Evolutionary conservation across 495 filamentous ascomycete species (phyloP).

Genomic region (Penicillium mononematosum): DNA sequence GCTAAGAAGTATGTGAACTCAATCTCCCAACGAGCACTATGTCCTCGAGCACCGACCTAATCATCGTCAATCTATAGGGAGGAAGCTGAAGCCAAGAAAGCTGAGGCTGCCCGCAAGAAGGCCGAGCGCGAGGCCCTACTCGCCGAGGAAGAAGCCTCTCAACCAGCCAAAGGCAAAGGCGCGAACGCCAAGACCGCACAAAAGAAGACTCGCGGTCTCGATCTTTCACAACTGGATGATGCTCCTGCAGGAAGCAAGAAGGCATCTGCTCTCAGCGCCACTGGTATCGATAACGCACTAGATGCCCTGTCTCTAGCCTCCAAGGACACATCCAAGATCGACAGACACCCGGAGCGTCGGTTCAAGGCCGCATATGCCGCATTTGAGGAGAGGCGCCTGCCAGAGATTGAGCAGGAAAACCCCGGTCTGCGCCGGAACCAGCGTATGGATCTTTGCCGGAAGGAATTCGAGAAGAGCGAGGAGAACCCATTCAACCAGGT

Average conservation of each 20-base stretch:
- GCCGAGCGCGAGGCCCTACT: conserved; percentile 80
- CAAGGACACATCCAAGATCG: conserved; percentile 60
- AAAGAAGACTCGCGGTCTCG: conserved; percentile 67
- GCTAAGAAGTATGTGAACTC: conserved; percentile 73
- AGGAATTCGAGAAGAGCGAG: conserved; percentile 88
- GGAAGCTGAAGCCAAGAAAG: conserved; percentile 79
- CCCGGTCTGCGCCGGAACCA: conserved; percentile 75
- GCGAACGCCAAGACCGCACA: conserved; percentile 59
- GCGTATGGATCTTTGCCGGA: conserved; percentile 71
- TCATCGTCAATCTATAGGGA: conserved; percentile 53
- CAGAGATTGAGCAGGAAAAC: conserved; percentile 80
- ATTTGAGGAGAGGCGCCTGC: conserved; percentile 78
- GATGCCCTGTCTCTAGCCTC: conserved; percentile 72
- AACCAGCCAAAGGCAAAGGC: conserved; percentile 57
- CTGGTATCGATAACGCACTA: conserved; percentile 87
- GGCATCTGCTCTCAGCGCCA: conserved; percentile 62
- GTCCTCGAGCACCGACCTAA: conserved; percentile 16
- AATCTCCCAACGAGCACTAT: neutral
- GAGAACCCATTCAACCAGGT: conserved; percentile 95
- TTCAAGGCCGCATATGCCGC: conserved; percentile 86
- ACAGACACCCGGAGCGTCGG: conserved; percentile 80
- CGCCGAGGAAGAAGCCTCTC: conserved; percentile 75
- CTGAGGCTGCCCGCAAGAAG: conserved; percentile 81
- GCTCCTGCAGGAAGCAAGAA: conserved; percentile 41
- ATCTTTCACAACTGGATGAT: conserved; percentile 67